Evolutionary conservation across 768 basidiomycete species (phyloP).

Genomic region (Mycena rebaudengoi): DNA sequence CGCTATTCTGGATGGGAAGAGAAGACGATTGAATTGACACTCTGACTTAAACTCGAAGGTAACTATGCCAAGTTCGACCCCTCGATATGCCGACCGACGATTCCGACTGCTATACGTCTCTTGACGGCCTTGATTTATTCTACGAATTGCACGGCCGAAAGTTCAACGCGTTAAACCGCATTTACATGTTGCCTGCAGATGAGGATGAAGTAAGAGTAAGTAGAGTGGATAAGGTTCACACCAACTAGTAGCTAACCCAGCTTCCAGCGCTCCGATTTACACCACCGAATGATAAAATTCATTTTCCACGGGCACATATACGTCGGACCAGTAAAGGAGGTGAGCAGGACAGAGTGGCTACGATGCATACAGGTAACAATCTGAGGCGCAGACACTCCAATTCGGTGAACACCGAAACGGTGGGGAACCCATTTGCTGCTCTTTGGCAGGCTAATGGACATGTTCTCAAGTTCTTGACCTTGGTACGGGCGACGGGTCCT

Average conservation of each 20-base stretch:
- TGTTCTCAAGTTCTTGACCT: constrained; percentile 64
- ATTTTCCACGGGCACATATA: constrained; percentile 71
- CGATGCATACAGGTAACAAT: too few relatives aligned
- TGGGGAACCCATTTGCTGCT: constrained; percentile 27
- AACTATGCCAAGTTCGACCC: neutral
- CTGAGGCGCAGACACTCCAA: constrained; percentile 61
- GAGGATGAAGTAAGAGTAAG: constrained; percentile 69
- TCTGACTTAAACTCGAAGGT: too few relatives aligned
- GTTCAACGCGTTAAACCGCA: constrained; percentile 62
- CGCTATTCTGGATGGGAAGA: too few relatives aligned
- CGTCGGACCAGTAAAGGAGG: constrained; percentile 70
- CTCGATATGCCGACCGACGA: constrained; percentile 12
- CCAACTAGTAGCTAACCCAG: constrained; percentile 6
- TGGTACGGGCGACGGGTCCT: constrained; percentile 72
- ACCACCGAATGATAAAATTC: constrained; percentile 74
- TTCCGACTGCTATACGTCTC: constrained; percentile 4
- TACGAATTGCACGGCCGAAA: constrained; percentile 58
- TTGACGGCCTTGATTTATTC: constrained; percentile 62
- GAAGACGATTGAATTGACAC: too few relatives aligned
- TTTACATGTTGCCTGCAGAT: constrained; percentile 74
- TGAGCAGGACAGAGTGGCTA: too few relatives aligned
- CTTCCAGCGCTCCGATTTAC: constrained; percentile 65
- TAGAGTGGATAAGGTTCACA: neutral
- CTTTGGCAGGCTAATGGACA: too few relatives aligned
- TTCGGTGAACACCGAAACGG: constrained; percentile 57